Evolutionary conservation across 164 flowering plant species (phyloP), one percentile per base, ranked within the genome.

Genomic region (Platanus orientalis): DNA sequence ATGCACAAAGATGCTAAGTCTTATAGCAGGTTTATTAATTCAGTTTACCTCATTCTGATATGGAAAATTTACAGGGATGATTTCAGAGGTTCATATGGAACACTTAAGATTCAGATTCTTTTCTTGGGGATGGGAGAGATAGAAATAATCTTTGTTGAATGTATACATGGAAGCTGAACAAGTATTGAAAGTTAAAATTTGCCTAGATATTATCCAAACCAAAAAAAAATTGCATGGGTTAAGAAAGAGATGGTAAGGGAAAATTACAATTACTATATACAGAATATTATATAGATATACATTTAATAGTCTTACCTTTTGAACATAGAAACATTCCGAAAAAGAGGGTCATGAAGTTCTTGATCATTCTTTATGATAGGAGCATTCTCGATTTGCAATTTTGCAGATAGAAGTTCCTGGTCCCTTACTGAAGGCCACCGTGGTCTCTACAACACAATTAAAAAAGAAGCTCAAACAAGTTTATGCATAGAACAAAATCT

Each of bases 281-380:
- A 44, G 19, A 26, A 66, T 19, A 32, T 20, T n/a, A 13, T 30
- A 9, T n/a, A 2, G 19, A 16, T 7, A 32, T 34, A 7, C 24
- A 32, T 57, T 32, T 57, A 7, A 23, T 11, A 34, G 29, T 42
- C n/a, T 57, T 67, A 82, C 93, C 86, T 84, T 66, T 63, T 78
- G 72, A 88, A 86, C 77, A 51, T 71, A 21, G 89, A 86, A 54
- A 80, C 69, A 65, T 86, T 88, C 28, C 77, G 75, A 69, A 71
- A 86, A 3, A 88, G 61, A 61, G 89, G 82, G 27, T 79, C 80
- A 80, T 84, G 74, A 23, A 88, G 83, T 17, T 52, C 67, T 17
- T 54, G 69, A 73, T 80, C 79, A 47, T 74, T 74, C 55, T 57
- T 48, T n/a, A 67, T 0, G 0, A 71, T 47, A 0, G 80, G 81